A percentile compares a stretch with the other conserved stretches of the same genome.
Conservation (phyloP, 208 protist genomes). For the Trypanosoma congolense region DNA sequence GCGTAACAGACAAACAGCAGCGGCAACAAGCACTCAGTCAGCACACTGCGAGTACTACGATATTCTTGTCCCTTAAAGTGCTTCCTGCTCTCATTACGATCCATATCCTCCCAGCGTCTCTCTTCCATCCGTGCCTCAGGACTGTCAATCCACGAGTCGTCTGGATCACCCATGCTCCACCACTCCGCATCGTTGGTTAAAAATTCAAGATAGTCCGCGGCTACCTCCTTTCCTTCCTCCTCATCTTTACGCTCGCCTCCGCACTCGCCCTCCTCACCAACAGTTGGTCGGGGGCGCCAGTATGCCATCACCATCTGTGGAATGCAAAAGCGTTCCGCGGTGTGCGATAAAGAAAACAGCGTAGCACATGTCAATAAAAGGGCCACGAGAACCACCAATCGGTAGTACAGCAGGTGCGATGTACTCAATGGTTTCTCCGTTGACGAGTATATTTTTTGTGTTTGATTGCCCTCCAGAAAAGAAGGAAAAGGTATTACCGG, state of each 20-base stretch:
- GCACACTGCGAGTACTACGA: conserved; percentile 6
- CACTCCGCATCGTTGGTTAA: background rate
- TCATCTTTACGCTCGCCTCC: background rate
- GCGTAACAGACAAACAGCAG: conserved; percentile 34
- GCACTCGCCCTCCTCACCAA: background rate
- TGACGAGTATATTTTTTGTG: too few relatives aligned
- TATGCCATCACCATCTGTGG: too few relatives aligned
- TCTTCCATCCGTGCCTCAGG: conserved; percentile 47
- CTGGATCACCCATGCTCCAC: conserved; percentile 29
- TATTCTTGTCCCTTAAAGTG: background rate
- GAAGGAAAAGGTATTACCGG: too few relatives aligned
- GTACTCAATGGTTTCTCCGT: background rate
- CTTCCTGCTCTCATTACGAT: background rate
- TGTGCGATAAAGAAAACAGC: conserved; percentile 6
- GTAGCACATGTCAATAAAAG: conserved; percentile 1
- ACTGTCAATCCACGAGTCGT: conserved; percentile 65
- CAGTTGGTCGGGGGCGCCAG: too few relatives aligned
- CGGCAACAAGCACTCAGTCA: conserved; percentile 44
- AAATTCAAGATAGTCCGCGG: background rate
- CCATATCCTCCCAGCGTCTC: conserved; percentile 13
- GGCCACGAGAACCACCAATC: conserved; percentile 9
- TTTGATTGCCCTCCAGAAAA: too few relatives aligned
- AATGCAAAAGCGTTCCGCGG: too few relatives aligned
- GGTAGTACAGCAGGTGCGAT: conserved; percentile 1
- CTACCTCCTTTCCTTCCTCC: background rate